phyloP scores from a whole-genome alignment of 441 rosid species.

The Erysimum cheiri region DNA sequence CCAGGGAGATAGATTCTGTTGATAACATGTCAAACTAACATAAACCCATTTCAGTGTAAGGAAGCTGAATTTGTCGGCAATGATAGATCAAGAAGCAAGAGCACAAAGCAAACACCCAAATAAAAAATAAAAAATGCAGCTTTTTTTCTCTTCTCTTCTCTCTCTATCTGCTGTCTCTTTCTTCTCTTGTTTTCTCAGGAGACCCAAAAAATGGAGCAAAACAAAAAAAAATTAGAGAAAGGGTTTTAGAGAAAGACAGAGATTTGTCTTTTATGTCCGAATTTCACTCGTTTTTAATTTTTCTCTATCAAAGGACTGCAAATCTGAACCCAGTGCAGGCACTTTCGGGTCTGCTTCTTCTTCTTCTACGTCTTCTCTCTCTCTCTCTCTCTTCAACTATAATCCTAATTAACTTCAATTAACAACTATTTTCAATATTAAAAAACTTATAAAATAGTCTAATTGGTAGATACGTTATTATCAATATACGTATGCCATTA shows the following conservation, averaged over 20 bases:
- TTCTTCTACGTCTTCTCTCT: slow-evolving; percentile 49
- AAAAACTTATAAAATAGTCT: background rate
- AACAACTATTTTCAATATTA: slow-evolving; percentile 13
- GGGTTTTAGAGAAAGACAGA: slow-evolving; percentile 52
- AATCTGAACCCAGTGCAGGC: slow-evolving; percentile 53
- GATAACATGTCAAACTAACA: slow-evolving; percentile 34
- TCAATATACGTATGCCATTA: slow-evolving; percentile 37
- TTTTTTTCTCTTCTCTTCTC: slow-evolving; percentile 30
- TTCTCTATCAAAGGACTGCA: slow-evolving; percentile 38
- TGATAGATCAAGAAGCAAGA: slow-evolving; percentile 57
- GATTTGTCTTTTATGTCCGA: slow-evolving; percentile 26
- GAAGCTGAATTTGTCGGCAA: slow-evolving; percentile 42
- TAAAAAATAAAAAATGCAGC: slow-evolving; percentile 31
- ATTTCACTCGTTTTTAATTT: slow-evolving; percentile 21
- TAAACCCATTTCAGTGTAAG: slow-evolving; percentile 45
- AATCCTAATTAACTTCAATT: slow-evolving; percentile 38
- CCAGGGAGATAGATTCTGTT: slow-evolving; percentile 38
- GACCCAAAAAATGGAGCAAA: slow-evolving; percentile 35
- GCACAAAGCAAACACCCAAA: slow-evolving; percentile 18
- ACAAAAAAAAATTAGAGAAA: slow-evolving; percentile 31
- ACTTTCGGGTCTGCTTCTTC: slow-evolving; percentile 56
- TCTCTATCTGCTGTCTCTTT: slow-evolving; percentile 39
- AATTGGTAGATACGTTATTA: slow-evolving; percentile 39
- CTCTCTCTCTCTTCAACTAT: slow-evolving; percentile 40
- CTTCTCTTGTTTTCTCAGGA: slow-evolving; percentile 43